A percentile compares a stretch with the other conserved stretches of the same genome.
Evolutionary conservation across 139 green algal species (phyloP).

Genomic region (Axilococcus clingmanii): DNA sequence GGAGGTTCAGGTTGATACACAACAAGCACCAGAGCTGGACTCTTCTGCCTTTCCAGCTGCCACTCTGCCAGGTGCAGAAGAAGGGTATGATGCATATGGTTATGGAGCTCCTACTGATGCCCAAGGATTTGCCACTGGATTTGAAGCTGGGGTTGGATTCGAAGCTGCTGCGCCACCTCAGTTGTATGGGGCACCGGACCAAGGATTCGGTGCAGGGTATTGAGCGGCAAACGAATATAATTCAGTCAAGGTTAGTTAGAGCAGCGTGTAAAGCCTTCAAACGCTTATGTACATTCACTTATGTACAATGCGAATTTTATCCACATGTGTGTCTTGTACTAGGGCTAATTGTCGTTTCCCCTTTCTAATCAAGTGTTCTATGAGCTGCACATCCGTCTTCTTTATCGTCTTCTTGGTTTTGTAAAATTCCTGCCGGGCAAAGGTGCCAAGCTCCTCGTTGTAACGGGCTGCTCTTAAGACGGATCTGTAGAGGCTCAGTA

Average conservation of each 20-base stretch:
- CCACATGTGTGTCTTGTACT: constrained; percentile 1
- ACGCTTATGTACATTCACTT: background rate
- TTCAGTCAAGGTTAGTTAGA: background rate
- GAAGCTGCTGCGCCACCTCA: constrained; percentile 38
- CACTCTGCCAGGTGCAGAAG: constrained; percentile 17
- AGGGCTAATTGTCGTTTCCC: constrained; percentile 23
- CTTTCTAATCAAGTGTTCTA: constrained; percentile 24
- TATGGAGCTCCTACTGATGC: constrained; percentile 16
- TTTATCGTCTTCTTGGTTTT: too few relatives aligned
- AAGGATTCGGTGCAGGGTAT: constrained; percentile 2
- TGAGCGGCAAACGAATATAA: background rate
- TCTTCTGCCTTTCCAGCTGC: constrained; percentile 7
- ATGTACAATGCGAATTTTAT: background rate
- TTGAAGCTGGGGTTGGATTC: constrained; percentile 43
- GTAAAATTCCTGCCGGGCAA: constrained; percentile 13
- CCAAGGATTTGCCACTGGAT: constrained; percentile 22
- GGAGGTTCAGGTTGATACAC: constrained; percentile 22
- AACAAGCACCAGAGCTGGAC: constrained; percentile 1
- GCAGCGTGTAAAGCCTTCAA: background rate
- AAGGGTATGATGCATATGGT: constrained; percentile 27
- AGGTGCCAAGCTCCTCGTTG: background rate
- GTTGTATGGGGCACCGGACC: constrained; percentile 8
- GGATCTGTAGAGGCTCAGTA: constrained; percentile 17
- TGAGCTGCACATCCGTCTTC: constrained; percentile 9
- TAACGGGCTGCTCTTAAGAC: constrained; percentile 2